phyloP scores from a whole-genome alignment of 805 yeast species.

The Metschnikowia gelsemii region DNA sequence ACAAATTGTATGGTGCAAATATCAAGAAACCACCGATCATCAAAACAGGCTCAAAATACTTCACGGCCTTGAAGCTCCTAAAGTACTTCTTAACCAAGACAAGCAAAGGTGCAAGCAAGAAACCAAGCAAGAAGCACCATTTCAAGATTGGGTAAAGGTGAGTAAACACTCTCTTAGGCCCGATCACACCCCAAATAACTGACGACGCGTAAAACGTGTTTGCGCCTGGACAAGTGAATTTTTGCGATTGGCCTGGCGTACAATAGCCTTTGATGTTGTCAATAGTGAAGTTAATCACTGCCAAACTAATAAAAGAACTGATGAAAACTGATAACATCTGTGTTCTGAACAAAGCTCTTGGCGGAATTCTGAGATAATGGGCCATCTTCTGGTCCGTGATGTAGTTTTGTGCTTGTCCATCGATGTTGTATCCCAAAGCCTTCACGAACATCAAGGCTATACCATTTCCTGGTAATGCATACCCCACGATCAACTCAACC shows the following conservation, averaged over 20 bases:
- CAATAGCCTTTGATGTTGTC: conserved; percentile 38
- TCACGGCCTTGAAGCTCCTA: conserved; percentile 39
- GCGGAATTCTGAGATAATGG: conserved; percentile 44
- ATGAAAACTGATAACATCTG: conserved; percentile 44
- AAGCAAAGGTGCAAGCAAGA: conserved; percentile 36
- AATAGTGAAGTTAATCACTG: conserved; percentile 43
- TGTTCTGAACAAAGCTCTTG: conserved; percentile 41
- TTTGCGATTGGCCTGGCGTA: conserved; percentile 25
- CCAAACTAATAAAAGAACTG: conserved; percentile 38
- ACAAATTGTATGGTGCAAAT: conserved; percentile 74
- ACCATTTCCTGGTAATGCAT: conserved; percentile 48
- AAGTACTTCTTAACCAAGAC: conserved; percentile 39
- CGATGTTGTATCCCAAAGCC: conserved; percentile 48
- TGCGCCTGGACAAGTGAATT: conserved; percentile 43
- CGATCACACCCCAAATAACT: conserved; percentile 45
- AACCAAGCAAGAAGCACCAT: conserved; percentile 35
- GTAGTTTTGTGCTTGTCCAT: conserved; percentile 46
- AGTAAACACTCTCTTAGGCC: conserved; percentile 23
- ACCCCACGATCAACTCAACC: conserved; percentile 43
- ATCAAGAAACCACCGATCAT: conserved; percentile 51
- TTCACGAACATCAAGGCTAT: conserved; percentile 48
- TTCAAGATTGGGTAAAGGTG: conserved; percentile 16
- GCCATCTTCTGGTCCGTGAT: conserved; percentile 49
- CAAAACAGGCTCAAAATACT: conserved; percentile 39
- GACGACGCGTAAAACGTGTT: conserved; percentile 42